Percentiles rank a stretch among this genome's conserved stretches.
Evolutionary conservation across 768 basidiomycete genomes (phyloP).

Genomic region (Suillus subaureus): DNA sequence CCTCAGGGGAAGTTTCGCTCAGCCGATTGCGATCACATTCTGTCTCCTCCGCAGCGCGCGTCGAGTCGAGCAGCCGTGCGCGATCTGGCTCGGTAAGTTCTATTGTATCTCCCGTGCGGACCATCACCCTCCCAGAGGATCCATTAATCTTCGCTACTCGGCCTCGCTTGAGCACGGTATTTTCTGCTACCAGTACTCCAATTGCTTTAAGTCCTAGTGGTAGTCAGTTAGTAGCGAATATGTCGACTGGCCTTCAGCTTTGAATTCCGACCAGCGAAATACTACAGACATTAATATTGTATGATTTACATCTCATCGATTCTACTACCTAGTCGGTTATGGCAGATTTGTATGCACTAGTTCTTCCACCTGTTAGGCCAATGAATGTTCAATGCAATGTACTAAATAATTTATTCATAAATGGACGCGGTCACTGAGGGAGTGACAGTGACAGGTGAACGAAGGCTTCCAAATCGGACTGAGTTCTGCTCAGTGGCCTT

Average conservation of each 20-base stretch:
- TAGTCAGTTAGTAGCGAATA: not conserved
- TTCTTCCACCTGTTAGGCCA: not conserved
- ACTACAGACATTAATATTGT: not conserved
- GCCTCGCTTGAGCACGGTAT: conserved; percentile 6
- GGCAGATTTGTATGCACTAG: not conserved
- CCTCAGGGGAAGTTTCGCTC: not conserved
- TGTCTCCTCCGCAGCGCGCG: not conserved
- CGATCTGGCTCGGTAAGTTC: conserved; percentile 8
- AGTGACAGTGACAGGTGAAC: conserved; percentile 10
- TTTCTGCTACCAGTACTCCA: not conserved
- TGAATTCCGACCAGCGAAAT: not conserved
- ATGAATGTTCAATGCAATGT: not conserved
- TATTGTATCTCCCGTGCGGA: not conserved
- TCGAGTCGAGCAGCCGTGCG: not conserved
- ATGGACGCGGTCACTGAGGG: not conserved
- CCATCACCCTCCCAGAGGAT: not conserved
- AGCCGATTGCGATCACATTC: conserved; percentile 3
- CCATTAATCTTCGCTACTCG: not conserved
- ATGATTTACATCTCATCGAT: not conserved
- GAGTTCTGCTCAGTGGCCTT: conserved; percentile 10
- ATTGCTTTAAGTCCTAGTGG: not conserved
- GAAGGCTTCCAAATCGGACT: conserved; percentile 34
- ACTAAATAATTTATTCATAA: not conserved
- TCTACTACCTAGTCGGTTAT: not conserved
- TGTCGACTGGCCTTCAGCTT: not conserved